These are phyloP conservation scores for Amaranthus palmeri DNA, from an alignment of 148 eudicot genomes.

Conservation along the genomic window DNA sequence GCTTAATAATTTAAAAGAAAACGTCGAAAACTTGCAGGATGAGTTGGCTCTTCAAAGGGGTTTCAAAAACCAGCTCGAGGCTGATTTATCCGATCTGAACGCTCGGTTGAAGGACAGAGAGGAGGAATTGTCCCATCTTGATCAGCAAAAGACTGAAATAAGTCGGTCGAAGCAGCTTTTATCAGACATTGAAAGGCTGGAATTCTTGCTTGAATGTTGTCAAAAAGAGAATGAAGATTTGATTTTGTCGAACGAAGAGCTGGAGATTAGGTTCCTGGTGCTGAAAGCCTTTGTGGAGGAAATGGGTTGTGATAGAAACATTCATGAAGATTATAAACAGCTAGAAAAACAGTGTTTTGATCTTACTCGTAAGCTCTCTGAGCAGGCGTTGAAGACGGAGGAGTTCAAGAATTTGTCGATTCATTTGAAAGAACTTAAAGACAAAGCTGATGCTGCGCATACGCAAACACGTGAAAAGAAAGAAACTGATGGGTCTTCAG, in stretches of 20 bases:
- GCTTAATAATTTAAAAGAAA: constrained; percentile 44
- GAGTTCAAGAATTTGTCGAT: constrained; percentile 84
- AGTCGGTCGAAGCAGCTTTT: constrained; percentile 20
- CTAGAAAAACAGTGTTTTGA: constrained; percentile 46
- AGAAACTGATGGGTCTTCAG: constrained; percentile 51
- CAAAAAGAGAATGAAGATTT: constrained; percentile 47
- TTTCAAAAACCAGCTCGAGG: constrained; percentile 41
- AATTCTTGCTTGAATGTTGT: constrained; percentile 25
- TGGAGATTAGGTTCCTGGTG: constrained; percentile 44
- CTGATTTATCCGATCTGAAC: constrained; percentile 34
- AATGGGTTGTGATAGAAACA: constrained; percentile 22
- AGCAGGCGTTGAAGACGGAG: constrained; percentile 76
- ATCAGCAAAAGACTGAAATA: constrained; percentile 26
- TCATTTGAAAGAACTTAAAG: constrained; percentile 86
- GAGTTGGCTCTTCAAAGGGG: constrained; percentile 50
- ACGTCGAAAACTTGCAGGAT: constrained; percentile 43
- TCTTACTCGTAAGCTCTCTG: constrained; percentile 57
- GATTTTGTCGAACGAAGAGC: constrained; percentile 46
- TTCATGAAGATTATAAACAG: constrained; percentile 32
- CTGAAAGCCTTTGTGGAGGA: constrained; percentile 55
- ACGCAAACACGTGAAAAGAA: constrained; percentile 46
- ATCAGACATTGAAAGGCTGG: constrained; percentile 23
- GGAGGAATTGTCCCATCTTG: constrained; percentile 14
- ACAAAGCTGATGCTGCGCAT: constrained; percentile 65
- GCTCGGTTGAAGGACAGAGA: constrained; percentile 35